These are phyloP conservation scores for Epithemia pelagica DNA, from an alignment of 108 stramenopile species.

Conservation along the genomic window DNA sequence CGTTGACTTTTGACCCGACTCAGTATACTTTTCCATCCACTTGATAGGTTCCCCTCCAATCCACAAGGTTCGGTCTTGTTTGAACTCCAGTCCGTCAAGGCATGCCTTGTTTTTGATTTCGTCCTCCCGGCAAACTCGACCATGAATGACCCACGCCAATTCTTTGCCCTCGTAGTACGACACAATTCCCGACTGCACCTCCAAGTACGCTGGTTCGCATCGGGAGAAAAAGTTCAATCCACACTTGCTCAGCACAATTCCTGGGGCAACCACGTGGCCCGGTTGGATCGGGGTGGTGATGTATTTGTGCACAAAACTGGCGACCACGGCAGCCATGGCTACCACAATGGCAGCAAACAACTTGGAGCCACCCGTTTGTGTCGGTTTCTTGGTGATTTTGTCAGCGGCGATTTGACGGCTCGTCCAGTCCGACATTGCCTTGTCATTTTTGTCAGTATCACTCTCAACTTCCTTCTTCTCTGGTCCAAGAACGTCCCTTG, in stretches of 20 bases:
- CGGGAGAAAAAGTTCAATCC: conserved; percentile 17
- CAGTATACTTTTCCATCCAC: not conserved
- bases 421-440: not conserved
- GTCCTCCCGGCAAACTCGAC: conserved; percentile 16
- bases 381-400: not conserved
- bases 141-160: conserved; percentile 24
- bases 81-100: conserved; percentile 20
- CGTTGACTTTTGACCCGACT: not conserved
- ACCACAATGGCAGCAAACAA: conserved; percentile 4
- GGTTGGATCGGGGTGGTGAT: conserved; percentile 24
- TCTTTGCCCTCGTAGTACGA: conserved; percentile 17
- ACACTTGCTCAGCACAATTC: conserved; percentile 29
- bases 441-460: not conserved
- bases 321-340: conserved; percentile 12
- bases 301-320: conserved; percentile 17
- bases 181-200: conserved; percentile 25
- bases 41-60: conserved; percentile 29
- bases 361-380: not conserved
- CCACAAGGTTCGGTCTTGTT: conserved; percentile 21
- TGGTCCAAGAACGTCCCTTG: not conserved
- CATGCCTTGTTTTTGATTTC: conserved; percentile 6
- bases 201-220: conserved; percentile 23
- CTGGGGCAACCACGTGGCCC: conserved; percentile 26
- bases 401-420: not conserved
- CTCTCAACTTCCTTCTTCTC: not conserved